phyloP scores from a whole-genome alignment of 495 filamentous ascomycete genomes.

The Trypethelium eluteriae region DNA sequence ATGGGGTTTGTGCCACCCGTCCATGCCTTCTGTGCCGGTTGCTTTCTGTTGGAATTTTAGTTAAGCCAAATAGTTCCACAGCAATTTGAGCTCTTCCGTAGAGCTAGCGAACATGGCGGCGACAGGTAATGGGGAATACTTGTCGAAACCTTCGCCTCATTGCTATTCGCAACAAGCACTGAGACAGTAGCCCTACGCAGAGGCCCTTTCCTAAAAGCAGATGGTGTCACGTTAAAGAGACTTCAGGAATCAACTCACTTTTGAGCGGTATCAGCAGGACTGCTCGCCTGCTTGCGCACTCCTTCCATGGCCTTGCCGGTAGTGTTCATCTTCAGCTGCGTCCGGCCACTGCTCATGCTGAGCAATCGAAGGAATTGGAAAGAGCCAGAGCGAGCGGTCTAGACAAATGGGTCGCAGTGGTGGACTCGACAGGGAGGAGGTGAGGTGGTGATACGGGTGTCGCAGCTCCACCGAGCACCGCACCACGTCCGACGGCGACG shows the following conservation, averaged over 20 bases:
- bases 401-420: background rate
- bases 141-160: background rate
- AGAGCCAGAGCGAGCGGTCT: conserved; percentile 1
- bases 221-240: conserved; percentile 9
- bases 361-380: conserved; percentile 4
- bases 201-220: too few relatives aligned
- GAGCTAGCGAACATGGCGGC: background rate
- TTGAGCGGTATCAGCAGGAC: conserved; percentile 47
- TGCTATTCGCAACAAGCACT: background rate
- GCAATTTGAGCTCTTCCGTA: background rate
- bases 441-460: conserved; percentile 1
- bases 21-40: conserved; percentile 45
- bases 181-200: background rate
- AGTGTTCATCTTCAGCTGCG: conserved; percentile 47
- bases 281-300: conserved; percentile 50
- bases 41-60: background rate
- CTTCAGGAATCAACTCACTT: conserved; percentile 42
- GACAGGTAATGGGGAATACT: conserved; percentile 12
- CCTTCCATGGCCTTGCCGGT: conserved; percentile 44
- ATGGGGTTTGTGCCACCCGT: conserved; percentile 59
- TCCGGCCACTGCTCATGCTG: conserved; percentile 24
- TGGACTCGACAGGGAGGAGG: conserved; percentile 2
- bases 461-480: conserved; percentile 7
- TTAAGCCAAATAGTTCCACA: background rate
- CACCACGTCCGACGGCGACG: background rate